Conservation (phyloP, 805 yeast species). For the Lipomyces oligophaga region DNA sequence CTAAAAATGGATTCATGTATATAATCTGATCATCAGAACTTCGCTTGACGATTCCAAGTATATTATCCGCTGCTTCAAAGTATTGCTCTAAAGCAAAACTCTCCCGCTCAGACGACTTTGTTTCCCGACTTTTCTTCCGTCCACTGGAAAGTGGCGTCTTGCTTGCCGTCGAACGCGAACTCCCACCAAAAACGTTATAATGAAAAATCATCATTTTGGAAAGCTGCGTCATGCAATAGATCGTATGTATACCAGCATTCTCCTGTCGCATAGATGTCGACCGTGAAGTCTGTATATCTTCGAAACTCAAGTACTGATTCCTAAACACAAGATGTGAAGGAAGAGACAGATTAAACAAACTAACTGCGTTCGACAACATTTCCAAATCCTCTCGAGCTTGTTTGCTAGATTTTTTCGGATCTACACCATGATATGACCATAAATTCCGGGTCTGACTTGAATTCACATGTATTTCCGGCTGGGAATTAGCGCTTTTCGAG, state of each 20-base stretch:
- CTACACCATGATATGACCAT: slow-evolving; percentile 1
- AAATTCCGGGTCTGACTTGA: no score
- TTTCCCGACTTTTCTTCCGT: not conserved
- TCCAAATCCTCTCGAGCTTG: not conserved
- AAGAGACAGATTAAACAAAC: not conserved
- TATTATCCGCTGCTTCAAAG: slow-evolving; percentile 2
- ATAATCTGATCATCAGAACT: not conserved
- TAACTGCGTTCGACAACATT: slow-evolving; percentile 1
- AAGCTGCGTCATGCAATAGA: slow-evolving; percentile 1
- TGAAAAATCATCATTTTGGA: not conserved
- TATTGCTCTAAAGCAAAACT: not conserved
- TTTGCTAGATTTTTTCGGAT: not conserved
- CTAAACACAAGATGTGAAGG: not conserved
- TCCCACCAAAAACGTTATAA: slow-evolving; percentile 1
- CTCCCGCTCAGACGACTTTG: no score
- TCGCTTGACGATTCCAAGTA: not conserved
- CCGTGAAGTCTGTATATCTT: not conserved
- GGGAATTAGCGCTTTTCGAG: not conserved
- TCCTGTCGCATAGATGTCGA: not conserved
- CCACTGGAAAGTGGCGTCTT: not conserved
- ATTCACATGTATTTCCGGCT: no score
- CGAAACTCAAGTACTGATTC: not conserved
- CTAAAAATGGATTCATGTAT: slow-evolving; percentile 1
- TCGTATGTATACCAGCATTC: not conserved
- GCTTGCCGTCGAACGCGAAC: not conserved